Conservation (phyloP, 192 early-diverging fungal species). For the Radiomyces spectabilis region DNA sequence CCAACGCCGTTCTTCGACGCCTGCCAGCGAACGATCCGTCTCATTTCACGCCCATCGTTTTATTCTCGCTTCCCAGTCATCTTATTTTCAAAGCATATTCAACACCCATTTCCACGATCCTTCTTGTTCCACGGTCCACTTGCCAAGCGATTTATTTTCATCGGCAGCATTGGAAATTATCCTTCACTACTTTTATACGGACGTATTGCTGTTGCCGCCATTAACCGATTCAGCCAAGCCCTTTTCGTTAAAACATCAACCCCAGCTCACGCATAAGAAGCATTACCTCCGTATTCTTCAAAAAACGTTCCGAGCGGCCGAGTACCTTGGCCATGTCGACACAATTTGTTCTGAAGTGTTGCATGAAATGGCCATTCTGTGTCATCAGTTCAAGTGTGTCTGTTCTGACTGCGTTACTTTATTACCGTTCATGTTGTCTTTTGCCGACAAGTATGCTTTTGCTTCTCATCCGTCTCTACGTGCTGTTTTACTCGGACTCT, state of each 20-base stretch:
- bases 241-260: neutral
- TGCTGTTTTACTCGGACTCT: neutral
- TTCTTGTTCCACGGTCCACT: neutral
- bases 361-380: slow-evolving; percentile 7
- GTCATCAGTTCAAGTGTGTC: slow-evolving; percentile 22
- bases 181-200: slow-evolving; percentile 20
- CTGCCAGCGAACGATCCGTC: too few species aligned
- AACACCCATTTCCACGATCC: slow-evolving; percentile 14
- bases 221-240: neutral
- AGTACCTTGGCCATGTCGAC: slow-evolving; percentile 17
- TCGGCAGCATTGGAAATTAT: slow-evolving; percentile 6
- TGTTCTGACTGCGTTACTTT: slow-evolving; percentile 19
- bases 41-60: slow-evolving; percentile 18
- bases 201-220: slow-evolving; percentile 3
- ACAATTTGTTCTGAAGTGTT: slow-evolving; percentile 2
- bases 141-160: slow-evolving; percentile 17
- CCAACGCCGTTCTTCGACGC: neutral
- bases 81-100: slow-evolving; percentile 24
- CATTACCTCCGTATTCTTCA: slow-evolving; percentile 12
- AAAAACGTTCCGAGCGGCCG: slow-evolving; percentile 18
- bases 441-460: slow-evolving; percentile 12
- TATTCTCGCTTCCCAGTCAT: slow-evolving; percentile 21
- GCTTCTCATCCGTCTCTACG: too few species aligned
- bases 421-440: slow-evolving; percentile 24
- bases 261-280: slow-evolving; percentile 12